A percentile compares a stretch with the other conserved stretches of the same genome.
Evolutionary conservation across 192 early-diverging fungal species (phyloP).

Genomic region (Umbelopsis vinacea): DNA sequence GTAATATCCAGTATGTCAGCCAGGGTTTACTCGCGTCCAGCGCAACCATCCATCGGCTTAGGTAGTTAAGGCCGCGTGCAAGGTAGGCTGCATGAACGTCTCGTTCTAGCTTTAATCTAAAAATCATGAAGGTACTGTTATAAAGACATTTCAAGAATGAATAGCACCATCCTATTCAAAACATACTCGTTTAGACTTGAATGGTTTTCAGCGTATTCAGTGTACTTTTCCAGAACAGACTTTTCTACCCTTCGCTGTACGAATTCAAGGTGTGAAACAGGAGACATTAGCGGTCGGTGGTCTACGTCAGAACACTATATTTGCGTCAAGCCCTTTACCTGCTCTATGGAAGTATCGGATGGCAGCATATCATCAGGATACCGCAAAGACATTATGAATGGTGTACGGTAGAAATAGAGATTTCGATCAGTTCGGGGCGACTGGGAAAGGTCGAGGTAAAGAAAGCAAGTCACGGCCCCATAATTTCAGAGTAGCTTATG

Average conservation of each 20-base stretch:
- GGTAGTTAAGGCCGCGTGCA: constrained; percentile 46
- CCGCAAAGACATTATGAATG: constrained; percentile 7
- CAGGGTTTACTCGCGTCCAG: constrained; percentile 91
- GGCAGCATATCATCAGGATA: constrained; percentile 58
- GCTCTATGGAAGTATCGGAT: constrained; percentile 62
- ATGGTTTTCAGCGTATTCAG: constrained; percentile 32
- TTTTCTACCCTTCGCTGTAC: constrained; percentile 15
- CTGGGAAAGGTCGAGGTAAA: not conserved
- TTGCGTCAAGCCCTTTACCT: constrained; percentile 44
- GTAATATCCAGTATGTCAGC: constrained; percentile 91
- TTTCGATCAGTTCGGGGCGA: not conserved
- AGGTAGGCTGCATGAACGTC: constrained; percentile 65
- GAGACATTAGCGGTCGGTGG: constrained; percentile 27
- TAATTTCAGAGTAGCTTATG: not conserved
- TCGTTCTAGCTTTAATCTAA: constrained; percentile 54
- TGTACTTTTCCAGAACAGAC: constrained; percentile 30
- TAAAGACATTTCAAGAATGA: too few relatives aligned
- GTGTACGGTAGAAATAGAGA: not conserved
- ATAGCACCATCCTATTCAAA: too few relatives aligned
- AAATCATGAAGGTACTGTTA: not conserved
- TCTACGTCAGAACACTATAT: not conserved
- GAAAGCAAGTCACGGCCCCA: not conserved
- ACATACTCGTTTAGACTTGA: constrained; percentile 24
- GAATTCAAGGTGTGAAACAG: not conserved
- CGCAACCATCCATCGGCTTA: constrained; percentile 59